Conservation (phyloP, 164 flowering plant genomes). For the Protea cynaroides region DNA sequence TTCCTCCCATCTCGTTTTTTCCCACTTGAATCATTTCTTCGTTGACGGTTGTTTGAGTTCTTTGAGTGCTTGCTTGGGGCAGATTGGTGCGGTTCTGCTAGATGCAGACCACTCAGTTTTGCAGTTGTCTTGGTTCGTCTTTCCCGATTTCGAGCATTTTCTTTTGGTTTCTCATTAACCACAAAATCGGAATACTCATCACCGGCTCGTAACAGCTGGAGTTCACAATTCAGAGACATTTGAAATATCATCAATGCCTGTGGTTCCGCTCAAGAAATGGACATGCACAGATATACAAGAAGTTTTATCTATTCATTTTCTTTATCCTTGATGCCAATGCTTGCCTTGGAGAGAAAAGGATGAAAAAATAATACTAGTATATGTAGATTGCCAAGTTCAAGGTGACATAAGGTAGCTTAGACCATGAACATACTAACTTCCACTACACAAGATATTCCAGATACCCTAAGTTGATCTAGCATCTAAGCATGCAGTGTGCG, state of each 20-base stretch:
- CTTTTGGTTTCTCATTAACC: slow-evolving; percentile 24
- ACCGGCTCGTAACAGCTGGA: slow-evolving; percentile 63
- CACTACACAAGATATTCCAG: no score
- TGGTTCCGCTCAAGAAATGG: neutral
- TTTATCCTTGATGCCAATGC: no score
- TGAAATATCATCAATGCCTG: neutral
- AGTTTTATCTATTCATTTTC: no score
- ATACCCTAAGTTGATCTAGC: no score
- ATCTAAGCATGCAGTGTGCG: no score
- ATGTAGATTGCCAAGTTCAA: no score
- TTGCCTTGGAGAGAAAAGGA: no score
- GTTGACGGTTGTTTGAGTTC: slow-evolving; percentile 12
- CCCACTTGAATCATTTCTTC: slow-evolving; percentile 22
- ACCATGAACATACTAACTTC: no score
- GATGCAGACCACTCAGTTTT: slow-evolving; percentile 16
- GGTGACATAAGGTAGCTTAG: no score
- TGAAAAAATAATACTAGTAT: no score
- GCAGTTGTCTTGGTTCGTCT: slow-evolving; percentile 19
- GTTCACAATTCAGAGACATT: slow-evolving; percentile 6
- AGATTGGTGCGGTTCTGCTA: slow-evolving; percentile 18
- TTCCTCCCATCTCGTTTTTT: slow-evolving; percentile 23
- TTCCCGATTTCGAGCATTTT: slow-evolving; percentile 13
- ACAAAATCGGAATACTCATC: slow-evolving; percentile 49
- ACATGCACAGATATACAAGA: neutral
- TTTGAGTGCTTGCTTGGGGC: slow-evolving; percentile 21